A percentile compares a stretch with the other conserved stretches of the same genome.
Evolutionary conservation across 768 basidiomycete species (phyloP).

Genomic region (Lentinus brumalis): DNA sequence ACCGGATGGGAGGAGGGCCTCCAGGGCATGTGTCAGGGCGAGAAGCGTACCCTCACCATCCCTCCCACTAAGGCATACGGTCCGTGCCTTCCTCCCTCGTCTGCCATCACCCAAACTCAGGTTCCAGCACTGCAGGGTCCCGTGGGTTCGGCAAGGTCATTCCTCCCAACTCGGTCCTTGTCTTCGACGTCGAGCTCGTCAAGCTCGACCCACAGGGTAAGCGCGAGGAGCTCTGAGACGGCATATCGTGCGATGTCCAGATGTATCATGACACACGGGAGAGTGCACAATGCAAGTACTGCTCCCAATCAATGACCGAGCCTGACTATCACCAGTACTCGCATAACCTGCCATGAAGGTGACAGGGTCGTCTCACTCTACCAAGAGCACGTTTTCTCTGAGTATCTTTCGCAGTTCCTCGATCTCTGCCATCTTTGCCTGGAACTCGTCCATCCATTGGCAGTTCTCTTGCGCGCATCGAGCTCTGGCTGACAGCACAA

Average conservation of each 20-base stretch:
- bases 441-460: no score
- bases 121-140: slow-evolving; percentile 45
- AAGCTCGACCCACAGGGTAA: slow-evolving; percentile 49
- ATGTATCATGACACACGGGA: no score
- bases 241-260: background rate
- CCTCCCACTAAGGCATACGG: slow-evolving; percentile 83
- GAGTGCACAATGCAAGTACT: background rate
- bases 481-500: no score
- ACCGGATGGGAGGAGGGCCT: slow-evolving; percentile 86
- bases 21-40: slow-evolving; percentile 80
- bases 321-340: no score
- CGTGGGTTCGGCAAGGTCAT: slow-evolving; percentile 80
- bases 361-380: no score
- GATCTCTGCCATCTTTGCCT: no score
- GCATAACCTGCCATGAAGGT: no score
- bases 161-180: slow-evolving; percentile 75
- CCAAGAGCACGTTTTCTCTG: no score
- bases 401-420: no score
- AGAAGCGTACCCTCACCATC: slow-evolving; percentile 89
- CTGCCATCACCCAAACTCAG: background rate
- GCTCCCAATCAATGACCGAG: no score
- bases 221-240: slow-evolving; percentile 55
- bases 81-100: slow-evolving; percentile 38
- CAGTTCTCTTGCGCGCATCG: no score
- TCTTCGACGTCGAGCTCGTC: slow-evolving; percentile 88